Evolutionary conservation across 78 protist genomes (phyloP), one percentile per base, ranked within the genome.

Genomic region (Dictyostelium citrinum): DNA sequence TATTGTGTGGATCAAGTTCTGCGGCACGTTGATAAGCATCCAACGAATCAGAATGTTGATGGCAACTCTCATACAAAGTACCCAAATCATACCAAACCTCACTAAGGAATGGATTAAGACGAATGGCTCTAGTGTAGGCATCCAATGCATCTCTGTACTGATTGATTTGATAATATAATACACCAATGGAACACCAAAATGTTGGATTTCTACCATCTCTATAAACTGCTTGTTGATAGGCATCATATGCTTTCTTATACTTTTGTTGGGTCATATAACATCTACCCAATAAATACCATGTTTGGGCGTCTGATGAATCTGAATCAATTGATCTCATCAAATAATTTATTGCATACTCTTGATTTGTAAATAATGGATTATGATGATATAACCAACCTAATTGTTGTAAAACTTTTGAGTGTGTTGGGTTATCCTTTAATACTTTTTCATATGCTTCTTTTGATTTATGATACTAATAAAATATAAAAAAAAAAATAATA

Each of bases 121-220:
- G 90, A 24, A 97, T 96, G 16, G 98, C 97, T 35, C 97, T 55
- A 17, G 96, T 91, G 91, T 96, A 97, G 1, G 98, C 98, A 61
- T 97, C 98, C 9, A 97, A 61, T 22, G 98, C 98, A 79, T 97
- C 98, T 8, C 97, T 70, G 72, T 96, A 97, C 88, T 96, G 98
- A n/a, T 83, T 81, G 82, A 96, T 96, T 37, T 95, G 97, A 84
- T 81, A 97, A 81, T 97, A 97, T 29, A 97, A 95, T n/a, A 97
- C 95, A 75, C 98, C 98, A 51, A 96, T 96, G 6, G 96, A 90
- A 67, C 98, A 96, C 98, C 98, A 97, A 60, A 96, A 93, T 31
- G 97, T 74, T 12, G 98, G 97, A 68, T 96, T 97, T 33, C 96
- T 41, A 27, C 95, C 96, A 75, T 97, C 98, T 29, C 97, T 81